Conservation (phyloP, 2,329 filamentous ascomycete genomes). For the Diaporthe destruens region DNA sequence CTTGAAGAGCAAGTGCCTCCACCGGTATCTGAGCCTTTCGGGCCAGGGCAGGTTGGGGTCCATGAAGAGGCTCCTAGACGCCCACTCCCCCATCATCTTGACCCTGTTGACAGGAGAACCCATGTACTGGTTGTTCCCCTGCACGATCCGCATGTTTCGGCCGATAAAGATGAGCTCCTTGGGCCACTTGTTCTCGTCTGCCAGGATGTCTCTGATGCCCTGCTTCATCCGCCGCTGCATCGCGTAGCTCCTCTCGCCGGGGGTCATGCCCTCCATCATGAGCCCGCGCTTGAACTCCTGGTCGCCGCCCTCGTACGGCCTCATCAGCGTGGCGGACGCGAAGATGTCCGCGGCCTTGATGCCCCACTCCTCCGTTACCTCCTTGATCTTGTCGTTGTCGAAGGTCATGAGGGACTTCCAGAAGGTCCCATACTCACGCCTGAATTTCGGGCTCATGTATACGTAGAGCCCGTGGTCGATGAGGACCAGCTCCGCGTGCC, state of each 20-base stretch:
- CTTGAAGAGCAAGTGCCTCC: constrained; percentile 85
- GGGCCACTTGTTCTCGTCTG: constrained; percentile 89
- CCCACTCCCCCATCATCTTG: constrained; percentile 95
- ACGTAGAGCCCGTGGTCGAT: constrained; percentile 99
- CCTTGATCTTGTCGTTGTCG: constrained; percentile 83
- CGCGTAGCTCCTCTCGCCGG: constrained; percentile 84
- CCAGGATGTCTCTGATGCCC: constrained; percentile 75
- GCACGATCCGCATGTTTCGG: constrained; percentile 91
- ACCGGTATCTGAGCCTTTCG: constrained; percentile 76
- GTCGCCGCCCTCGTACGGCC: constrained; percentile 90
- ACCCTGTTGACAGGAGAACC: constrained; percentile 91
- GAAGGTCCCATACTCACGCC: constrained; percentile 87
- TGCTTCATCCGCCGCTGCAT: constrained; percentile 90
- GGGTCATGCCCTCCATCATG: constrained; percentile 69
- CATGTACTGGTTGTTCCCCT: constrained; percentile 92
- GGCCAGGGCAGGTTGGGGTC: constrained; percentile 72
- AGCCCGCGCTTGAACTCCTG: constrained; percentile 72
- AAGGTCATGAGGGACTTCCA: constrained; percentile 96
- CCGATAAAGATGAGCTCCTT: constrained; percentile 93
- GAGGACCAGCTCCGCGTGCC: constrained; percentile 89
- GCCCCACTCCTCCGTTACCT: constrained; percentile 85
- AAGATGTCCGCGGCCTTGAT: constrained; percentile 92
- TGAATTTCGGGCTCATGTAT: constrained; percentile 85
- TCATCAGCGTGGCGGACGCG: constrained; percentile 88
- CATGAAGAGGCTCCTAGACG: constrained; percentile 84